phyloP scores from a whole-genome alignment of 1,284 basidiomycete genomes.

The Ceratobasidium sp. region DNA sequence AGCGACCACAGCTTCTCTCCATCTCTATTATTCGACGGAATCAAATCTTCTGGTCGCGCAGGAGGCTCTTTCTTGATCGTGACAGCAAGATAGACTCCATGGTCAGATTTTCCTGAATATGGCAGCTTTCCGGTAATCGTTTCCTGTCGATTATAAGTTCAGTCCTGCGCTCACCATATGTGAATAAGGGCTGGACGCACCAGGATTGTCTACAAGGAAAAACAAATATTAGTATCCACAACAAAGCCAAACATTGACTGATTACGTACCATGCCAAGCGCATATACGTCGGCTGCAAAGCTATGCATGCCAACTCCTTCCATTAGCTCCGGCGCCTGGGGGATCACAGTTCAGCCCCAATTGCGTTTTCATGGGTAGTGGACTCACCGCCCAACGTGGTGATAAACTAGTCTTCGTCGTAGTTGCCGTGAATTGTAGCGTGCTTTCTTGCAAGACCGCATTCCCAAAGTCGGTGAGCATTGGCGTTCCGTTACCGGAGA shows the following conservation, averaged over 20 bases:
- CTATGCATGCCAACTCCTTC: not conserved
- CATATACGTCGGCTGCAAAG: conserved; percentile 8
- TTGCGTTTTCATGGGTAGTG: too few relatives aligned
- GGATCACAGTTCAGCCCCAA: not conserved
- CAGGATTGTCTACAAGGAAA: not conserved
- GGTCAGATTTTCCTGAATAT: not conserved
- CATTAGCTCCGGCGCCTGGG: conserved; percentile 7
- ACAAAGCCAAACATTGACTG: not conserved
- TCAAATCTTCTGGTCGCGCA: not conserved
- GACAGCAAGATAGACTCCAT: not conserved
- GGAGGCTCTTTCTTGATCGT: not conserved
- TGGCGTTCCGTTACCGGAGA: not conserved
- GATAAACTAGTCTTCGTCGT: not conserved
- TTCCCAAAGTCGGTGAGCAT: conserved; percentile 25
- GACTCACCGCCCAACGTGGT: conserved; percentile 8
- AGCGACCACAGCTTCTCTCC: not conserved
- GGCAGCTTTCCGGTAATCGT: conserved; percentile 5
- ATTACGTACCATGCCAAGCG: conserved; percentile 26
- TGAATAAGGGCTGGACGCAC: not conserved
- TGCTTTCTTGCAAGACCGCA: not conserved
- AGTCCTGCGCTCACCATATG: not conserved
- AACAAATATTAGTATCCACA: not conserved
- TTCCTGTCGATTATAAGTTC: not conserved
- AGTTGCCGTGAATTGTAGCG: not conserved
- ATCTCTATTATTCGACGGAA: not conserved